These are phyloP conservation scores for Microthlaspi erraticum DNA, from an alignment of 345 rosid species.

Conservation along the genomic window DNA sequence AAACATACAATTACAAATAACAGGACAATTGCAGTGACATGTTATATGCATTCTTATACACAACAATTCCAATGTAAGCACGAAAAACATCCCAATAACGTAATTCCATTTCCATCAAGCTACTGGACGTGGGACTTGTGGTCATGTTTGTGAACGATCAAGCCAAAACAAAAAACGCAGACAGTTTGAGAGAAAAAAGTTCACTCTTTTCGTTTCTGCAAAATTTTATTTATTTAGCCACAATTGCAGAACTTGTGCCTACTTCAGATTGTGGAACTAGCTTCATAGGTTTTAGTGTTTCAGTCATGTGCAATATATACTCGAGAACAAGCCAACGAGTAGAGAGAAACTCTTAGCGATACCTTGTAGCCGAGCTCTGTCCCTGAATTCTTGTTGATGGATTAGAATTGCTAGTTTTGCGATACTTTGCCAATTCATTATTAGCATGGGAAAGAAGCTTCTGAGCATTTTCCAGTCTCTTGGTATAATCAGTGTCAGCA, in stretches of 20 bases:
- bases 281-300: constrained; percentile 3
- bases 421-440: constrained; percentile 62
- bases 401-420: constrained; percentile 44
- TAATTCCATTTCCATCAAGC: constrained; percentile 5
- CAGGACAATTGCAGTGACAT: constrained; percentile 1
- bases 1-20: constrained; percentile 26
- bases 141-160: constrained; percentile 18
- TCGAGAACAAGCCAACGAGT: constrained; percentile 9
- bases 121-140: constrained; percentile 10
- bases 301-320: constrained; percentile 6
- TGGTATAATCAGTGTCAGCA: constrained; percentile 50
- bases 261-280: constrained; percentile 16
- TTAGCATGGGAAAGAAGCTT: constrained; percentile 61
- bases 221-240: neutral
- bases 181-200: neutral
- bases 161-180: neutral
- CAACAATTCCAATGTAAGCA: neutral
- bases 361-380: constrained; percentile 47
- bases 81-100: neutral
- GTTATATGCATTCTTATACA: constrained; percentile 27
- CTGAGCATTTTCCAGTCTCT: constrained; percentile 55
- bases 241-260: neutral
- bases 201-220: neutral
- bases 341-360: constrained; percentile 40
- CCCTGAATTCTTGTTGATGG: constrained; percentile 45